Evolutionary conservation across 1,284 basidiomycete genomes (phyloP), one percentile per base, ranked within the genome.

Genomic region (Chalciporus sp.): DNA sequence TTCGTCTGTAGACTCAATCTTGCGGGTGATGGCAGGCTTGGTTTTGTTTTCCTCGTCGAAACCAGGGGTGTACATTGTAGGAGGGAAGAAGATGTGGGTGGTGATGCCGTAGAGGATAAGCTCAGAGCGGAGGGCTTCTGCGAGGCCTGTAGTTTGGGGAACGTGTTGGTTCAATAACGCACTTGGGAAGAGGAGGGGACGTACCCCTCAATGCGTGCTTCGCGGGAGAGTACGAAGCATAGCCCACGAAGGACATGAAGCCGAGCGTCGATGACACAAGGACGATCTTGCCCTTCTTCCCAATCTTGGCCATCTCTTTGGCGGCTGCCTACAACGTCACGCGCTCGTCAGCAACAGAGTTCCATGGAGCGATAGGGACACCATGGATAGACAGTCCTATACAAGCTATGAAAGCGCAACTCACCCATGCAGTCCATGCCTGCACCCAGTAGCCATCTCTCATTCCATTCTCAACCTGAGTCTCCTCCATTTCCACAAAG

Each of bases 121-220:
- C 67, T 98, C 95, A 43, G 85, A 88, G 14, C 91, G 86, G 17
- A 98, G 78, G 0, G 87, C 81, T 62, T 98, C 95, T 10, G 93
- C 92, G 1, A 98, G 82, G 31, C 90, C 93, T 93, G 63, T 11
- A 45, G 3, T 26, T 2, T 20, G n/a, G 33, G 16, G n/a, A 14
- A 1, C 10, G 6, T 11, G 29, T 33, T 4, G 2, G 31, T 16
- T 33, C 4, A 33, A 33, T 33, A 16, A 33, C 31, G 12, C 31
- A 12, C 11, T 33, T 33, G 2, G 19, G 8, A 31, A 26, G 4
- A 41, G 1, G 16, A 7, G 7, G 1, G 46, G 17, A 67, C 67
- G 46, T 62, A 92, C 94, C 95, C 74, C 94, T 78, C 14, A 98
- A 72, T 10, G 96, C 96, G 63, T 90, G 88, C 71, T 98, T 98